Percentiles rank a stretch among this genome's conserved stretches.
phyloP scores from a whole-genome alignment of 208 protist species.

The Phytomonas sp. region DNA sequence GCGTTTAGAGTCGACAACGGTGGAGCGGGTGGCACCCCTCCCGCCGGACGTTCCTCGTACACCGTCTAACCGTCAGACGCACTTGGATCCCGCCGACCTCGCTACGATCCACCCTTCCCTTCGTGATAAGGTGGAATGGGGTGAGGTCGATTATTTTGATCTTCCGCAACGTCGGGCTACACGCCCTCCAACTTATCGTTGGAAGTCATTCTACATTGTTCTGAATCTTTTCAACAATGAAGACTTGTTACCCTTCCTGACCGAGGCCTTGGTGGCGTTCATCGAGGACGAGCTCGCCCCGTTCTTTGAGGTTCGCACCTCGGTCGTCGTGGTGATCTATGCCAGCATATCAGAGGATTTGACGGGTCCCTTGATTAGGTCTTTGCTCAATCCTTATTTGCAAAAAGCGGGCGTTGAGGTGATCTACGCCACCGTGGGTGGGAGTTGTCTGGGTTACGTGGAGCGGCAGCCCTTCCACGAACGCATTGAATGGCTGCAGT shows the following conservation, averaged over 20 bases:
- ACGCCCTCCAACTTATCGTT: slow-evolving; percentile 29
- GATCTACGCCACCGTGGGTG: slow-evolving; percentile 41
- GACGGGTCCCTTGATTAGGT: slow-evolving; percentile 29
- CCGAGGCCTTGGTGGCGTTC: slow-evolving; percentile 49
- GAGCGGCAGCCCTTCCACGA: slow-evolving; percentile 31
- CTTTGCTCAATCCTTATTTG: slow-evolving; percentile 44
- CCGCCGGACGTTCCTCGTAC: background rate
- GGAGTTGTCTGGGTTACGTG: slow-evolving; percentile 33
- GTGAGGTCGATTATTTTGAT: slow-evolving; percentile 15
- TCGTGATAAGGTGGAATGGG: slow-evolving; percentile 11
- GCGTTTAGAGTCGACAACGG: background rate
- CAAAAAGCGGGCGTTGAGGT: slow-evolving; percentile 26
- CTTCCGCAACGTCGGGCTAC: slow-evolving; percentile 17
- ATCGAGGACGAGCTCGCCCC: slow-evolving; percentile 58
- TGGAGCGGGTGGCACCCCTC: background rate
- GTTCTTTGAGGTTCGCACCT: slow-evolving; percentile 28
- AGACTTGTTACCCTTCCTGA: slow-evolving; percentile 45
- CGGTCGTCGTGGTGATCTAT: slow-evolving; percentile 68
- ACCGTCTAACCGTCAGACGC: background rate
- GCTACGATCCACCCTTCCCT: background rate
- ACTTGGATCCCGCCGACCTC: background rate
- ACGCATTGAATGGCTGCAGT: slow-evolving; percentile 79
- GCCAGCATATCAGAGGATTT: slow-evolving; percentile 32
- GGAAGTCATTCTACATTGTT: slow-evolving; percentile 63
- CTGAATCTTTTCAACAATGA: slow-evolving; percentile 74